Evolutionary conservation across 805 yeast species (phyloP), one percentile per base, ranked within the genome.

Genomic region (Barnettozyma botsteinii): DNA sequence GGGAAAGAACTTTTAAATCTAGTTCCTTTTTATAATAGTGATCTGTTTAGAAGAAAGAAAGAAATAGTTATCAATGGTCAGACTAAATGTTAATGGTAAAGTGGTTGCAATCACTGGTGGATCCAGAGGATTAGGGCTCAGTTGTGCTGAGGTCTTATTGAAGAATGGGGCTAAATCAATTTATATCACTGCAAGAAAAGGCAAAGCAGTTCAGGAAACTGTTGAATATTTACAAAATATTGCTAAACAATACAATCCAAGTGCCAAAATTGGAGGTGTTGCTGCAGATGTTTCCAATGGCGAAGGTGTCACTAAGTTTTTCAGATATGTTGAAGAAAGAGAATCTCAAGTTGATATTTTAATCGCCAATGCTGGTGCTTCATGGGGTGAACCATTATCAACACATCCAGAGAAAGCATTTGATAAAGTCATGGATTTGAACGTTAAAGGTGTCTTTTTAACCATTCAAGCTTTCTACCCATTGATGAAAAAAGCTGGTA

Each of bases 301-400:
- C 28, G 64, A 56, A 11, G 83, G 81, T 9, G 69, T 70, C 36
- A 60, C 64, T 39, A 47, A 59, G 17, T 70, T 82, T 46, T 60
- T 51, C 35, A 58, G 65, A 6, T 68, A 65, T 28, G 72, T 73
- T 13, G 44, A 57, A 13, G 71, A 73, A 20, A 57, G 59, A 14
- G 60, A 56, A 37, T 20, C 52, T 12, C 65, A 69, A 50, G 68
- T 81, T 27, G 77, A 82, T 57, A 79, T 82, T 45, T 66, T 82
- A 46, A 68, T 80, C 50, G 85, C 88, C 35, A 83, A 82, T 52
- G 89, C 91, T 6, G 91, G 91, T 23, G 87, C 88, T 8, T 62
- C 81, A 12, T 82, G 89, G 89, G 89, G 88, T 15, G 80, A 77
- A 2, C 74, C 74, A 11, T 59, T 83, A 35, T 77, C 67, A 28